Evolutionary conservation across 2,329 filamentous ascomycete species (phyloP).

Genomic region (Rasamsonia emersonii): DNA sequence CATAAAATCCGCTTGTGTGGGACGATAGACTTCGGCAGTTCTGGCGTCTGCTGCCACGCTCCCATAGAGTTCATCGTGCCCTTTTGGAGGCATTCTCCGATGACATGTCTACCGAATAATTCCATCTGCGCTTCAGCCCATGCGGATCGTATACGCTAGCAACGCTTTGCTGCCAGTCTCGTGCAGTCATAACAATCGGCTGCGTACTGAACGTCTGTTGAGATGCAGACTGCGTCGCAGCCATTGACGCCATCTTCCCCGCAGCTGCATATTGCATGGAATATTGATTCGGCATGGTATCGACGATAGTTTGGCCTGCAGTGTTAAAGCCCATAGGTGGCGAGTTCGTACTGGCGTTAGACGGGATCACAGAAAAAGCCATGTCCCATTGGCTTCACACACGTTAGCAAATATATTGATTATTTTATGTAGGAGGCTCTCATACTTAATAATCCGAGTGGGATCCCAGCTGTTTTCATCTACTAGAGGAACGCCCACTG

Average conservation of each 20-base stretch:
- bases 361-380: slow-evolving; percentile 70
- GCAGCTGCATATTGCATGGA: slow-evolving; percentile 25
- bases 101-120: slow-evolving; percentile 27
- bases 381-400: slow-evolving; percentile 77
- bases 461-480: slow-evolving; percentile 74
- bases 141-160: slow-evolving; percentile 40
- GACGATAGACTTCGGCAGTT: too few species aligned
- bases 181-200: slow-evolving; percentile 34
- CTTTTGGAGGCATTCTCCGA: slow-evolving; percentile 24
- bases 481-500: slow-evolving; percentile 50
- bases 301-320: slow-evolving; percentile 18
- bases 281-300: slow-evolving; percentile 22
- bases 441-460: slow-evolving; percentile 81
- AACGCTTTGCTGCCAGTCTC: slow-evolving; percentile 41
- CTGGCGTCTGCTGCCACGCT: too few species aligned
- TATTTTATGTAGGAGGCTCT: slow-evolving; percentile 14
- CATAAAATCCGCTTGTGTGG: too few species aligned
- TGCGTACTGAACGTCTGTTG: slow-evolving; percentile 25
- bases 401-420: slow-evolving; percentile 18
- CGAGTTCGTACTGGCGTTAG: slow-evolving; percentile 30
- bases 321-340: slow-evolving; percentile 32
- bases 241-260: slow-evolving; percentile 20
- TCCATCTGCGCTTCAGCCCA: slow-evolving; percentile 37
- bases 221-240: slow-evolving; percentile 22
- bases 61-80: slow-evolving; percentile 15